Evolutionary conservation across 768 basidiomycete genomes (phyloP), one percentile per base, ranked within the genome.

Genomic region (Calocera viscosa): DNA sequence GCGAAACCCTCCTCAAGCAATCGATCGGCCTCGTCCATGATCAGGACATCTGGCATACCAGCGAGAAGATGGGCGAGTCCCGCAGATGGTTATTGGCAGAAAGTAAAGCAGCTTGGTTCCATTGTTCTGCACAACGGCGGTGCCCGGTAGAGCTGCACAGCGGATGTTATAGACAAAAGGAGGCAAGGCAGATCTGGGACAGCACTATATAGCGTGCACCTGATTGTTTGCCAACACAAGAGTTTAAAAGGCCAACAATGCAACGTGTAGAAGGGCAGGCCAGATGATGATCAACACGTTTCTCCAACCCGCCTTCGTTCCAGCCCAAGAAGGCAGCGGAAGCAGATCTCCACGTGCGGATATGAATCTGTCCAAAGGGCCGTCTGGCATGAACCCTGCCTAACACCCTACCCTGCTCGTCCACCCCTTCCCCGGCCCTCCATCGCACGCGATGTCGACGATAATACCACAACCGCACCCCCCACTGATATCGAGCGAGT

Each of bases 1-100:
- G 89, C 86, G 78, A 98, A 99, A 30, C 94, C 96, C 75, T 94
- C 90, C 0, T 85, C 87, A 35, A 99, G 84, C 91, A 99, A 98
- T 65, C 96, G 84, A 76, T 99, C 96, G 1, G 96, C 96, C 78
- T 99, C 96, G 73, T 99, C 96, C 19, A 99, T 84, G 16, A 99
- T 89, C 43, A 99, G 81, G 64, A 98, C 85, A 73, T 98, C 96
- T 38, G 98, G 82, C 0, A 90, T 86, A 71, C 95, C 94, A 99
- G 83, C 11, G 88, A 86, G 79, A 98, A 98, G 12, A 90, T 86
- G 10, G 89, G 91, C 1, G 96, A 94, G 74, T 98, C 98, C 73
- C 87, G 91, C 64, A 98, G 84, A 75, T 98, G 96, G 76, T 99
- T n/a, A n/a, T n/a, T n/a, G n/a, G n/a, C n/a, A n/a, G n/a, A n/a